phyloP scores from a whole-genome alignment of 1,284 basidiomycete species.

The Moesziomyces antarcticus region DNA sequence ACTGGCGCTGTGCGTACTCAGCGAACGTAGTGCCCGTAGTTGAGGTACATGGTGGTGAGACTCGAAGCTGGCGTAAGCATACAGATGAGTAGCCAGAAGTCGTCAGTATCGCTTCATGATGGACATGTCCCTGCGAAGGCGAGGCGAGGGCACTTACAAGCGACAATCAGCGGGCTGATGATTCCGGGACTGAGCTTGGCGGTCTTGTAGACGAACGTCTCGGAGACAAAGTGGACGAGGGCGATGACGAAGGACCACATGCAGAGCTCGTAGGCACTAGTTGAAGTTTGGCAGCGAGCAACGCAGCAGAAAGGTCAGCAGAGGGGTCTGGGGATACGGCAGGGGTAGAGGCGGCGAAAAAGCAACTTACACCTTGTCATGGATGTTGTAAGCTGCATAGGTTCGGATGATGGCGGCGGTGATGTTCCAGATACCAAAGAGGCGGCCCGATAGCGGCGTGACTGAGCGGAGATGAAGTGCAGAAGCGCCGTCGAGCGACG shows the following conservation, averaged over 20 bases:
- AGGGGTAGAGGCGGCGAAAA: too few species aligned
- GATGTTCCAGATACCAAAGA: constrained; percentile 65
- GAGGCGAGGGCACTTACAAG: constrained; percentile 74
- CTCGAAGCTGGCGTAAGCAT: constrained; percentile 27
- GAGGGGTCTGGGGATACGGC: too few species aligned
- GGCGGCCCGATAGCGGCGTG: constrained; percentile 60
- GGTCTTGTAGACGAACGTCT: constrained; percentile 84
- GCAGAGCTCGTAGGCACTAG: constrained; percentile 79
- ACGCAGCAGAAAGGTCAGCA: neutral
- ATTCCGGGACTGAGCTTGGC: constrained; percentile 76
- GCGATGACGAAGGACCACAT: constrained; percentile 88
- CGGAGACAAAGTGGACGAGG: constrained; percentile 86
- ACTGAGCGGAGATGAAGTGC: constrained; percentile 20
- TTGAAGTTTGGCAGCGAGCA: neutral
- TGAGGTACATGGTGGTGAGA: constrained; percentile 28
- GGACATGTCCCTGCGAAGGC: neutral
- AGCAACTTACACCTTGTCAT: constrained; percentile 50
- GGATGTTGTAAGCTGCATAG: constrained; percentile 63
- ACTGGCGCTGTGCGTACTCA: neutral
- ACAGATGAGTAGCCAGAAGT: neutral
- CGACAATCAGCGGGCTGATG: constrained; percentile 83
- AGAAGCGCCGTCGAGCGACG: neutral
- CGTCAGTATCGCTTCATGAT: neutral
- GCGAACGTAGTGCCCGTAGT: constrained; percentile 22
- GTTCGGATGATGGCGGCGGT: constrained; percentile 61